Evolutionary conservation across 2,329 filamentous ascomycete genomes (phyloP), one percentile per base, ranked within the genome.

Genomic region (Pseudofabraea citricarpa): DNA sequence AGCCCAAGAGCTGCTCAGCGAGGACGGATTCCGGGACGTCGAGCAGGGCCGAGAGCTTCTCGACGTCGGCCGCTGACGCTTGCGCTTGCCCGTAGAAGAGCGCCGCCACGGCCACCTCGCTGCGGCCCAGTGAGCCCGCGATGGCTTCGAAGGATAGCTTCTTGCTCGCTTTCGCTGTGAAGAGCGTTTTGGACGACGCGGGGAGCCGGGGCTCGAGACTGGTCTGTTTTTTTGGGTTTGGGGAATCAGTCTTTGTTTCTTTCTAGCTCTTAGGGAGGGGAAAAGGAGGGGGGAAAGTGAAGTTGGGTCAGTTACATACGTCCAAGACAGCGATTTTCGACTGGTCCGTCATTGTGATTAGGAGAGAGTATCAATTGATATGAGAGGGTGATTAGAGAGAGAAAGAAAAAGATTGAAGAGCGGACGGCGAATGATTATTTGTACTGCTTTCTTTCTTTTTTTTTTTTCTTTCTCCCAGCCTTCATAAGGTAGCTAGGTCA

Each of bases 51-150:
- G 85, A 77, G 2, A 95, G 78, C 46, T 79, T 83, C 45, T 75
- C 79, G 10, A 73, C 57, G 47, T 93, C 88, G 49, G 87, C 83
- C 0, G 76, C 58, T 0, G 82, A 85, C 1, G 88, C 86, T 56
- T 79, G 79, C 5, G 85, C 81, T 64, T 93, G 88, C 22, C 90
- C 90, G 64, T 95, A 95, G 75, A 96, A 96, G 50, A 95, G 71
- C 2, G 90, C 90, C 2, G 90, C 90, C 3, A 86, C 79, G 31
- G 88, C 87, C n/a, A 95, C 89, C 66, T 96, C 90, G 57, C 82
- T 82, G 44, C 90, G 87, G 40, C 83, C 85, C 33, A 95, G 75
- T 22, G 81, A 72, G 53, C 81, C 67, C 40, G 80, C 87, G 57
- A 96, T 90, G 33, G 78, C 69, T 62, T 89, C 87, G 61, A 95